Evolutionary conservation across 805 yeast genomes (phyloP).

Genomic region (Saccharomycopsis javanensis): DNA sequence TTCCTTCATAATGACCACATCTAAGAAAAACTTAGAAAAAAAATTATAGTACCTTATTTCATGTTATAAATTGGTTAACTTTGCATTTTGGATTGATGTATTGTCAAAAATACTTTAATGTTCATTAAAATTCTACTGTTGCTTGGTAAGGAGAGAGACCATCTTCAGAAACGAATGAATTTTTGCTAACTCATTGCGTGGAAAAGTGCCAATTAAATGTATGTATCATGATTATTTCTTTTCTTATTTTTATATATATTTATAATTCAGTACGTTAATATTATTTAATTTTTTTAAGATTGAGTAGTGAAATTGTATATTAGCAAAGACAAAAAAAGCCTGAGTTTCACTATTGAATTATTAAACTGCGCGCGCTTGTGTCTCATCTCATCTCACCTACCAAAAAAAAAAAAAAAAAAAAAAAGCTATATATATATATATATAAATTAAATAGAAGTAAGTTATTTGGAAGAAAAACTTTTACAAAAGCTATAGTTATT

Average conservation of each 20-base stretch:
- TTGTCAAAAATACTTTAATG: neutral
- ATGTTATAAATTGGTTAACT: neutral
- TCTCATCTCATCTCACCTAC: neutral
- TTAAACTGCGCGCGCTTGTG: neutral
- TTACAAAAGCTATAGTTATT: no score
- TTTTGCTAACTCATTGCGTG: neutral
- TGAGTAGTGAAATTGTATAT: no score
- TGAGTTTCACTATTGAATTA: no score
- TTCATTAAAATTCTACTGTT: neutral
- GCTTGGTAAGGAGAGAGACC: conserved; percentile 8
- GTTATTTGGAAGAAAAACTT: neutral
- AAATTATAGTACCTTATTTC: no score
- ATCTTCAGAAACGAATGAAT: neutral
- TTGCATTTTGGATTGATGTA: neutral
- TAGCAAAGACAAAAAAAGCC: no score
- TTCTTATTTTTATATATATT: neutral
- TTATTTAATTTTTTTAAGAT: no score
- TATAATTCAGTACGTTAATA: no score
- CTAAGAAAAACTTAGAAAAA: no score
- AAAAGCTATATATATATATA: no score
- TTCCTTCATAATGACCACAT: neutral
- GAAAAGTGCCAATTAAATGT: no score
- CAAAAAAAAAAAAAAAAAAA: conserved; percentile 1
- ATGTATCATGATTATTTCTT: neutral
- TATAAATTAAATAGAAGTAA: no score